Evolutionary conservation across 305 asterid genomes (phyloP).

Genomic region (Fraxinus dipetala): DNA sequence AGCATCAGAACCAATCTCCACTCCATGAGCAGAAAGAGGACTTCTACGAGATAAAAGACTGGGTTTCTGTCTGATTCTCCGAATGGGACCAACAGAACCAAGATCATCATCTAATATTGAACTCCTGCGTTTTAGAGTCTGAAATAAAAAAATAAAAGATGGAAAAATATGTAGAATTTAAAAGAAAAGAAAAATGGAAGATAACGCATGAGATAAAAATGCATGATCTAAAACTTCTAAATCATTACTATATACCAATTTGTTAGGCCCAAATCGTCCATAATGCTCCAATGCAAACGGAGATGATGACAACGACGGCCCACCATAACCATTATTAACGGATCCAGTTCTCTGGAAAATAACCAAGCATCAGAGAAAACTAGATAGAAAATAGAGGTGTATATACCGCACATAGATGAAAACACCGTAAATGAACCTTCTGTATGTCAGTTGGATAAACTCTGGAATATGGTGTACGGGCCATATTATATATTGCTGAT

Average conservation of each 20-base stretch:
- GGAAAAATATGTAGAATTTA: neutral
- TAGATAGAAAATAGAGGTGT: neutral
- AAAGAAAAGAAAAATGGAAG: slow-evolving; percentile 16
- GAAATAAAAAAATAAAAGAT: slow-evolving; percentile 21
- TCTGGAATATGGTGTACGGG: slow-evolving; percentile 60
- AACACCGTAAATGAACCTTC: slow-evolving; percentile 32
- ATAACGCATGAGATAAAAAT: neutral
- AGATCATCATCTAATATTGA: slow-evolving; percentile 67
- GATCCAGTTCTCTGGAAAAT: slow-evolving; percentile 53
- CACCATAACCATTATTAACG: slow-evolving; percentile 36
- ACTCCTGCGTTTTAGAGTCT: slow-evolving; percentile 78
- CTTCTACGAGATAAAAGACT: slow-evolving; percentile 46
- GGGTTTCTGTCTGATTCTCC: slow-evolving; percentile 74
- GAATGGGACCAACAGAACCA: slow-evolving; percentile 74
- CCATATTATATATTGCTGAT: slow-evolving; percentile 58
- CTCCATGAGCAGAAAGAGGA: slow-evolving; percentile 33
- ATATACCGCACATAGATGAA: neutral
- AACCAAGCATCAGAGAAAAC: slow-evolving; percentile 13
- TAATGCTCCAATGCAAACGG: slow-evolving; percentile 33
- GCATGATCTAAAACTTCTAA: slow-evolving; percentile 13
- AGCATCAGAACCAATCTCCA: slow-evolving; percentile 42
- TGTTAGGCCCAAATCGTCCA: slow-evolving; percentile 27
- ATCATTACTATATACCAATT: slow-evolving; percentile 36
- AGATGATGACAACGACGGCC: slow-evolving; percentile 34
- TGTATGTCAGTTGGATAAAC: slow-evolving; percentile 34